Base-by-base conservation (phyloP, 768 basidiomycete genomes). In the Phlebiopsis flavidoalba region DNA sequence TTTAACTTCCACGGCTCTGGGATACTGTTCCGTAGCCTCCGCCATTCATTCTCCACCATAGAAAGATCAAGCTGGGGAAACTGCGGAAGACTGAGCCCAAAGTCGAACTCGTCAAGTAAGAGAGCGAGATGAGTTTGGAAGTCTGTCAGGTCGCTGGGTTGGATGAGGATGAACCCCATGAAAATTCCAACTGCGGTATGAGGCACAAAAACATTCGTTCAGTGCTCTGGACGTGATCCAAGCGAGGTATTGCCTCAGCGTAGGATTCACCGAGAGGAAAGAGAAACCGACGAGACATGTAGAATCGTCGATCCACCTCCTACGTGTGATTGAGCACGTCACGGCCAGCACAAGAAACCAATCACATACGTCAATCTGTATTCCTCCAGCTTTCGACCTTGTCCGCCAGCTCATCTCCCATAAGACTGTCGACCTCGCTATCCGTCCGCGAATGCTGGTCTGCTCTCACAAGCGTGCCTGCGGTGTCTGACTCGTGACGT, bases 1-100 rank as follows among this genome's bases (percentile, higher is more conserved):
- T 84, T 88, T 66, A 91, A 80, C 70, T 91, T 91, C 88, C 91
- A 92, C 0, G 89, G 74, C 65, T 92, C 91, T 0, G 91, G 89
- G 10, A 93, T 86, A 62, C 77, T 87, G 67, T 77, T 83, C 53
- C 83, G 79, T 6, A 93, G 70, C 55, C 83, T 78, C 43, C 76
- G 77, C 88, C 91, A 93, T 70, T 93, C 90, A 22, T 75, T 65
- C 71, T 90, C 89, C 10, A 91, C 78, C 5, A 83, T 80, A 8
- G 87, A 81, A 59, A 90, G 77, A 71, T 88, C 87, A 40, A 90
- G 72, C 55, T 79, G 83, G 5, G 87, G 85, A 3, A 91, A 70
- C 57, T 80, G 78, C 3, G 86, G 83, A 46, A 92, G 69, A 15
- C 21, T 37, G 10, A 62, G 24, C 24, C 80, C 80, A 57, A 92